Conservation (phyloP, 192 early-diverging fungal genomes). For the Chytriomyces confervae region DNA sequence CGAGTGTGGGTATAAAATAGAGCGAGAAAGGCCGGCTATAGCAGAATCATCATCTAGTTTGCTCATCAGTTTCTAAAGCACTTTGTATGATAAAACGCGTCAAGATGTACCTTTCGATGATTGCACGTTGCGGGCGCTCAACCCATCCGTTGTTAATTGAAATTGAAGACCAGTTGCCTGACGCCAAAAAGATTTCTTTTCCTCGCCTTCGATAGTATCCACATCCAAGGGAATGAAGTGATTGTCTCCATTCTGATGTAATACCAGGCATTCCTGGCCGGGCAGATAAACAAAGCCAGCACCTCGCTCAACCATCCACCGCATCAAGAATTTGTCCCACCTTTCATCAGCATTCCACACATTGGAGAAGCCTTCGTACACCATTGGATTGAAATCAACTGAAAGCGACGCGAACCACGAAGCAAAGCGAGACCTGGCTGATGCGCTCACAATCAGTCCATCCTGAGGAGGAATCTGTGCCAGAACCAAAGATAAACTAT, state of each 20-base stretch:
- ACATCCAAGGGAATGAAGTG: not conserved
- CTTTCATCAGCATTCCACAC: not conserved
- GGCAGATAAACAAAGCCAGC: constrained; percentile 7
- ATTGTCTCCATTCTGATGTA: not conserved
- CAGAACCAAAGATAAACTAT: not conserved
- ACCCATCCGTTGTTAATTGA: not conserved
- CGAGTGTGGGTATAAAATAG: not conserved
- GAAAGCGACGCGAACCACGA: constrained; percentile 25
- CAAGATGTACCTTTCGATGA: not conserved
- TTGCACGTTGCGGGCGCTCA: not conserved
- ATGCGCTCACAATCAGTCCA: constrained; percentile 12
- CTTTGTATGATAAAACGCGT: not conserved
- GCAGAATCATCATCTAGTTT: not conserved
- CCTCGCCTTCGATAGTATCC: not conserved
- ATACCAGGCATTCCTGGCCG: not conserved
- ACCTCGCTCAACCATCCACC: constrained; percentile 30
- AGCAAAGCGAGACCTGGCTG: constrained; percentile 15
- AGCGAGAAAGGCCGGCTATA: not conserved
- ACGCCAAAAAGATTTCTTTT: not conserved
- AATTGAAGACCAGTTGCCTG: not conserved
- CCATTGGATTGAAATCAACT: constrained; percentile 21
- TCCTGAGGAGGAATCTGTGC: constrained; percentile 22
- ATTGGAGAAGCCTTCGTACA: constrained; percentile 11
- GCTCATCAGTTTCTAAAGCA: not conserved
- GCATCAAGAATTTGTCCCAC: constrained; percentile 21